Percentiles rank a stretch among this genome's conserved stretches.
Evolutionary conservation across 2,329 filamentous ascomycete species (phyloP).

Genomic region (Colletotrichum sp.): DNA sequence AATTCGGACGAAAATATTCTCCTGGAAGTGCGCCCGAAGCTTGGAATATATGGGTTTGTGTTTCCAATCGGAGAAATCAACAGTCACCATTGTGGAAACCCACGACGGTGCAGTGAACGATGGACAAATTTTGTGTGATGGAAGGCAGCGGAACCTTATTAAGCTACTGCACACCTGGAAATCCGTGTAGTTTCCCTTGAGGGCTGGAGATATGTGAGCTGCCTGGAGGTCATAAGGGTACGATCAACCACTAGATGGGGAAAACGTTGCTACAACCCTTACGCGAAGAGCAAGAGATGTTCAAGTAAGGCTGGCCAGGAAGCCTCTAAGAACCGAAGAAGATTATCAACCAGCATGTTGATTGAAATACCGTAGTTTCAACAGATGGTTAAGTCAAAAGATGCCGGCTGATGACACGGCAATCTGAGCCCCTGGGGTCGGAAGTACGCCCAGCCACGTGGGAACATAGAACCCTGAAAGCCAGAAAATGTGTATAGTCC

Average conservation of each 20-base stretch:
- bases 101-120: not conserved
- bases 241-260: not conserved
- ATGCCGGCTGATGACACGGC: not conserved
- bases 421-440: not conserved
- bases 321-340: not conserved
- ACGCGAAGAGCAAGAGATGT: not conserved
- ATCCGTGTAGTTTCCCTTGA: not conserved
- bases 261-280: not conserved
- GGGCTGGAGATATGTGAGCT: not conserved
- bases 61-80: not conserved
- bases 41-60: not conserved
- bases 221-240: not conserved
- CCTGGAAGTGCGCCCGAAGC: not conserved
- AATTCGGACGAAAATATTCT: accelerated
- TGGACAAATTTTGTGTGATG: not conserved
- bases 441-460: not conserved
- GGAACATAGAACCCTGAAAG: not conserved
- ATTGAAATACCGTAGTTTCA: not conserved
- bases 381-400: not conserved
- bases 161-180: not conserved
- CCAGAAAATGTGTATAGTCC: not conserved
- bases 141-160: not conserved
- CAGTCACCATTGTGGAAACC: not conserved
- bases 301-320: not conserved
- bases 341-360: not conserved